These are phyloP conservation scores for Teratosphaeria zuluensis DNA, from an alignment of 2,329 filamentous ascomycete species.

Conservation along the genomic window DNA sequence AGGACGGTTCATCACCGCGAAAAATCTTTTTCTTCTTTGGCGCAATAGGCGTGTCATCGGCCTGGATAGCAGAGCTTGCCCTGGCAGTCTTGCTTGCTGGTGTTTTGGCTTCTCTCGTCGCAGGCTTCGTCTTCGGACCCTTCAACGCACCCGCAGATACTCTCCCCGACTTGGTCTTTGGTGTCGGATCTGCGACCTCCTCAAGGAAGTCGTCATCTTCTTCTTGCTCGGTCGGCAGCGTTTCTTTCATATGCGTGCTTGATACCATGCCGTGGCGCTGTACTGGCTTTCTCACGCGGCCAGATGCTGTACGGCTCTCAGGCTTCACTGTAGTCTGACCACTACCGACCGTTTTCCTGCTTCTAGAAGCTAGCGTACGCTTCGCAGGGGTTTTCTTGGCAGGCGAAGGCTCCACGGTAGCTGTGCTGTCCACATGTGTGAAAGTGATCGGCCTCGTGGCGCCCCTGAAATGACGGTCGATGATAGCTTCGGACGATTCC, in stretches of 20 bases:
- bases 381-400: neutral
- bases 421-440: neutral
- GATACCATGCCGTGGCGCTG: neutral
- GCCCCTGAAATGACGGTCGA: neutral
- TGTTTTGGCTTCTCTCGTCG: neutral
- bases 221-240: neutral
- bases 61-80: neutral
- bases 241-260: too few species aligned
- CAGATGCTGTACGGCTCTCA: neutral
- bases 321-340: neutral
- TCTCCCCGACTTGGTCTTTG: neutral
- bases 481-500: neutral
- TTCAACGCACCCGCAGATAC: neutral
- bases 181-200: neutral
- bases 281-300: neutral
- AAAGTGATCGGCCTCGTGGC: too few species aligned
- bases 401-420: neutral
- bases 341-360: neutral
- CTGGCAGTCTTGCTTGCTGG: neutral
- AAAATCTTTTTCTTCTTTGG: neutral
- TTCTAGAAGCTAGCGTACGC: neutral
- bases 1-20: neutral
- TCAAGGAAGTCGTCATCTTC: neutral
- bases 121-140: neutral
- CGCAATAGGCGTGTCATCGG: neutral